Evolutionary conservation across 495 filamentous ascomycete species (phyloP).

Genomic region (Penicillium coprophilum): DNA sequence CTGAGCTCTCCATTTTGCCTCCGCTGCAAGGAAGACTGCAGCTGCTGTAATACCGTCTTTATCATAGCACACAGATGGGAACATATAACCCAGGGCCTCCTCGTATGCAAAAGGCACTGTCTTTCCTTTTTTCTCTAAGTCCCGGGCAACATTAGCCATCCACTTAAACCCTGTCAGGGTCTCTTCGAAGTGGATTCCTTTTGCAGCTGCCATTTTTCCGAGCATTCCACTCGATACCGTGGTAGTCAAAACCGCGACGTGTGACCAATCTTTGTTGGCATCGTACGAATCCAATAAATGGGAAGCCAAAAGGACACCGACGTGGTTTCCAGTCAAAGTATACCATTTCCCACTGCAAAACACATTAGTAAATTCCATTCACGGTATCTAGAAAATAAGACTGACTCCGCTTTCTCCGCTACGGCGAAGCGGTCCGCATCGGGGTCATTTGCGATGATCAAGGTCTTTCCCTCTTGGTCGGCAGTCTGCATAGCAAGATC

Average conservation of each 20-base stretch:
- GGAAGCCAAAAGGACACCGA: conserved; percentile 62
- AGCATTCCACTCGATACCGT: conserved; percentile 70
- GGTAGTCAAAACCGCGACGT: conserved; percentile 57
- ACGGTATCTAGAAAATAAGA: neutral
- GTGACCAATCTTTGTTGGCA: conserved; percentile 26
- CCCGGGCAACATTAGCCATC: conserved; percentile 55
- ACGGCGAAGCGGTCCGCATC: conserved; percentile 72
- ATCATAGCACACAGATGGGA: conserved; percentile 62
- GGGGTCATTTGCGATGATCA: conserved; percentile 68
- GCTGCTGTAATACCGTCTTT: conserved; percentile 72
- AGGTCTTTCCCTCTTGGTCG: conserved; percentile 42
- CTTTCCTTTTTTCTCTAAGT: conserved; percentile 47
- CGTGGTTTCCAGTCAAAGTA: conserved; percentile 67
- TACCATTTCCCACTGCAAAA: conserved; percentile 52
- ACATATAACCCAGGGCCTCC: conserved; percentile 77
- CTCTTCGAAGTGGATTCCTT: conserved; percentile 59
- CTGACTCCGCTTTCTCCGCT: conserved; percentile 58
- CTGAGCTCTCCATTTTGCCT: conserved; percentile 51
- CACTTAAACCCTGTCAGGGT: conserved; percentile 78
- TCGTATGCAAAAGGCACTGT: conserved; percentile 63
- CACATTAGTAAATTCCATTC: neutral
- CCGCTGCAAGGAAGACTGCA: conserved; percentile 61
- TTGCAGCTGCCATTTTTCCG: conserved; percentile 53
- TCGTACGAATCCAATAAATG: conserved; percentile 52
- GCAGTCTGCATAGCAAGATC: conserved; percentile 61